These are phyloP conservation scores for Podochytrium sp. DNA, from an alignment of 192 early-diverging fungal species.

Conservation along the genomic window DNA sequence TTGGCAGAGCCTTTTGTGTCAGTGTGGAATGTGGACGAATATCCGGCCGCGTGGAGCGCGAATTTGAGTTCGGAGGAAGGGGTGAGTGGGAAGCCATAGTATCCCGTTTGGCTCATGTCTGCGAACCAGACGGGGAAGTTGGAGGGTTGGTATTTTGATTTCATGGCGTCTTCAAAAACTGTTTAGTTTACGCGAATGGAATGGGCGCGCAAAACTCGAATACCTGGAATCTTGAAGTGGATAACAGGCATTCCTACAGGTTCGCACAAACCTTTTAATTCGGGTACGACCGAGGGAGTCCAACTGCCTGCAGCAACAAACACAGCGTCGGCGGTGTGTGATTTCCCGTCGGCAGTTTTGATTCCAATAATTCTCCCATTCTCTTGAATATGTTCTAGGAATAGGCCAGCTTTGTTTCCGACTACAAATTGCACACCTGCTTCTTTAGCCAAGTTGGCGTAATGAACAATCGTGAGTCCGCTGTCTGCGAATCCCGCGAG, in stretches of 20 bases:
- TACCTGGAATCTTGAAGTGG: constrained; percentile 45
- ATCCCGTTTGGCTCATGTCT: constrained; percentile 50
- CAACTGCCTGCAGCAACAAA: constrained; percentile 57
- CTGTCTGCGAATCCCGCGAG: constrained; percentile 16
- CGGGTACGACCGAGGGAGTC: constrained; percentile 49
- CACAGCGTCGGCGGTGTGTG: constrained; percentile 43
- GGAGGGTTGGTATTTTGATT: constrained; percentile 3
- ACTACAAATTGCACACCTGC: constrained; percentile 19
- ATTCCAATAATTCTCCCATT: constrained; percentile 39
- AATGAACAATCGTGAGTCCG: constrained; percentile 6
- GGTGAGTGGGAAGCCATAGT: constrained; percentile 55
- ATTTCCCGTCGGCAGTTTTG: constrained; percentile 43
- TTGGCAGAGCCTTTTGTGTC: neutral
- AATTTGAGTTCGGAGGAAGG: constrained; percentile 49
- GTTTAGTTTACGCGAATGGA: neutral
- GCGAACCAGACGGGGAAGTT: constrained; percentile 58
- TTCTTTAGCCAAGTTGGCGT: constrained; percentile 12
- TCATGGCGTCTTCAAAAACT: neutral
- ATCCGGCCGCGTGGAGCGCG: constrained; percentile 51
- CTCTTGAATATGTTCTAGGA: neutral
- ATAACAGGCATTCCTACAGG: constrained; percentile 59
- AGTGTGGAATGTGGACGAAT: constrained; percentile 38
- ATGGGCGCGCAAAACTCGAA: neutral
- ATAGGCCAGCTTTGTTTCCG: neutral
- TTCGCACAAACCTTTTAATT: constrained; percentile 38